A percentile compares a stretch with the other conserved stretches of the same genome.
Evolutionary conservation across 352 stramenopile species (phyloP).

Genomic region (Phytophthora foliorum): DNA sequence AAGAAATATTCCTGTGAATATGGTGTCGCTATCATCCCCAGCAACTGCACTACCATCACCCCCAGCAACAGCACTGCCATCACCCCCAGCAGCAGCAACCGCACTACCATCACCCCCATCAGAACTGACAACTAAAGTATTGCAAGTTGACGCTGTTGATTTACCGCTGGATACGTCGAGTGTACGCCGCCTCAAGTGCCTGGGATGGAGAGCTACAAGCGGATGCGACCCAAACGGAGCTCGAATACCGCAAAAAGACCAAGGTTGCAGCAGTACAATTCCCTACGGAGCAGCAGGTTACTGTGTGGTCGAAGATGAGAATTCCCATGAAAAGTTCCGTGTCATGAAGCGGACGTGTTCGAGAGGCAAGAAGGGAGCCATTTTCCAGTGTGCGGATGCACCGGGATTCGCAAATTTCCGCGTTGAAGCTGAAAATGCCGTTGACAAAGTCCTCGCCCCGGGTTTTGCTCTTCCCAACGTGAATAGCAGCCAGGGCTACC

Average conservation of each 20-base stretch:
- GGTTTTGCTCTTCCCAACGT: conserved; percentile 11
- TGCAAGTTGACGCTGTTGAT: not conserved
- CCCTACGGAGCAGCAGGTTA: conserved; percentile 50
- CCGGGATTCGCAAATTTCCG: conserved; percentile 67
- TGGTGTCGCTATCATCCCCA: not conserved
- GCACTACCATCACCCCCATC: too few species aligned
- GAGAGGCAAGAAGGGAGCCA: conserved; percentile 44
- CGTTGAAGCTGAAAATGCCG: conserved; percentile 8
- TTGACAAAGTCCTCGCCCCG: not conserved
- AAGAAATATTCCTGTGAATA: not conserved
- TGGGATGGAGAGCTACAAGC: conserved; percentile 66
- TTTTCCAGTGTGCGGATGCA: conserved; percentile 57
- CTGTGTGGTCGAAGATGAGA: conserved; percentile 64
- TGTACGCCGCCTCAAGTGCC: conserved; percentile 42
- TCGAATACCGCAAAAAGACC: conserved; percentile 50
- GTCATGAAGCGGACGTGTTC: conserved; percentile 70
- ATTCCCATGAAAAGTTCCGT: conserved; percentile 60
- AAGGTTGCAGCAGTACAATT: conserved; percentile 49
- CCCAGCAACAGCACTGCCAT: not conserved
- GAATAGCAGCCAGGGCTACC: not conserved
- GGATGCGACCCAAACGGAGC: conserved; percentile 51
- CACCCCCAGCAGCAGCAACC: not conserved
- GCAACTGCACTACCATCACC: too few species aligned
- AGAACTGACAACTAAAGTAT: not conserved
- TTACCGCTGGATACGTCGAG: not conserved